Evolutionary conservation across 2,329 filamentous ascomycete genomes (phyloP), one percentile per base, ranked within the genome.

Genomic region (Colletotrichum sp.): DNA sequence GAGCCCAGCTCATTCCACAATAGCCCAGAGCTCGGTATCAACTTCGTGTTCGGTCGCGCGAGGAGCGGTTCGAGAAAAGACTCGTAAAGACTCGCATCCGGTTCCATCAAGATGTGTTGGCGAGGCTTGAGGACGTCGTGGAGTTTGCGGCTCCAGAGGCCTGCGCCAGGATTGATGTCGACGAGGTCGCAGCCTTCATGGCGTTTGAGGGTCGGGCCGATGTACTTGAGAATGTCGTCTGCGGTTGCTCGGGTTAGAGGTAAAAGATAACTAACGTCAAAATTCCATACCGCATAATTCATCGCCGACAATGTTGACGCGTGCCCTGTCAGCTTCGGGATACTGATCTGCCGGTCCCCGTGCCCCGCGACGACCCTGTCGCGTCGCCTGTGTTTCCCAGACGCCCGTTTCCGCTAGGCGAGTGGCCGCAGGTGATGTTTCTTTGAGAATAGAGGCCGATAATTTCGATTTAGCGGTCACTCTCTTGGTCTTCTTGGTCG

Each of bases 121-220:
- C 95, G 92, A 6, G 96, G 96, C 80, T 95, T 86, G 9, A 99
- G 87, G 61, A 90, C 86, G 0, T 95, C 88, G 81, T 98, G 92
- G 1, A 98, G 87, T 80, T 93, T 94, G 32, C 88, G 87, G 39
- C 96, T 98, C 91, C 94, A 97, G 4, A 98, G 70, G 10, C 96
- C 95, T 2, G 87, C 86, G 16, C 96, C 96, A 0, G 96, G 96
- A 82, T 96, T 95, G 71, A 98, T 87, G 81, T 98, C 96, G 79
- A 99, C 87, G 60, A 98, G 89, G 80, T 98, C 96, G 84, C 96
- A 96, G 70, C 95, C 94, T 66, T 88, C 86, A 83, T 97, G 93
- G 60, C 91, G 90, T 39, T 91, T 86, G 22, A 98, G 89, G 4
- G 92, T 92, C 1, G 90, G 89, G 4, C 90, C 91, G n/a, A 97